A percentile compares a stretch with the other conserved stretches of the same genome.
Evolutionary conservation across 306 rosid genomes (phyloP).

Genomic region (Arachis hypogaea): DNA sequence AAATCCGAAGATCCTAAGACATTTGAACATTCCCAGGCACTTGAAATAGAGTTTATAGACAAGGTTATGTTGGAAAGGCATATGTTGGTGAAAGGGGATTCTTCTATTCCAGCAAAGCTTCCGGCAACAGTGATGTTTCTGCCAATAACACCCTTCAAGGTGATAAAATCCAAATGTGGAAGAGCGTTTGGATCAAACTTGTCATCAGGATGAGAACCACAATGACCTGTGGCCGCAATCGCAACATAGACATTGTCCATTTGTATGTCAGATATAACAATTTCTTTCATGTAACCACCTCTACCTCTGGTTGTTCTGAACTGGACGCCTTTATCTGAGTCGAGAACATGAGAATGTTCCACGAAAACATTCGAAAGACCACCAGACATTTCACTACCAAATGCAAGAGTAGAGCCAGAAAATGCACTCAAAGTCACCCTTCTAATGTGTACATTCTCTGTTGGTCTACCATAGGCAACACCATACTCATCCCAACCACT

Average conservation of each 20-base stretch:
- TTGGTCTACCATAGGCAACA: conserved; percentile 81
- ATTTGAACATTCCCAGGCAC: conserved; percentile 80
- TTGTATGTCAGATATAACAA: conserved; percentile 63
- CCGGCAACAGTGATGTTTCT: conserved; percentile 75
- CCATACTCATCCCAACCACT: conserved; percentile 99
- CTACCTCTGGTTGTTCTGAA: conserved; percentile 85
- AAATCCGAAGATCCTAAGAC: conserved; percentile 76
- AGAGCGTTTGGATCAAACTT: conserved; percentile 84
- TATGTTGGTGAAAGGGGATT: conserved; percentile 84
- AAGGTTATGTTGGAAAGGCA: conserved; percentile 82
- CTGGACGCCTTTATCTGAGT: conserved; percentile 71
- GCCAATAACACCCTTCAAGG: conserved; percentile 69
- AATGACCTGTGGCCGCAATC: conserved; percentile 77
- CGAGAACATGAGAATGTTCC: conserved; percentile 63
- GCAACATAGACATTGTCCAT: conserved; percentile 66
- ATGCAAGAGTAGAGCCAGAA: conserved; percentile 86
- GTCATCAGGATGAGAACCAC: conserved; percentile 88
- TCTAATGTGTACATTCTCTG: conserved; percentile 81
- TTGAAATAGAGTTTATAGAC: conserved; percentile 51
- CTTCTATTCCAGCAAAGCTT: conserved; percentile 67
- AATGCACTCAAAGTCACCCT: conserved; percentile 65
- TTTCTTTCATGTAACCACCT: conserved; percentile 81
- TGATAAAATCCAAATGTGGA: conserved; percentile 68
- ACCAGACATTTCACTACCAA: conserved; percentile 97
- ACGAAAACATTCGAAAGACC: conserved; percentile 80